Conservation (phyloP, 2,329 filamentous ascomycete genomes). For the Verticillium dahliae region DNA sequence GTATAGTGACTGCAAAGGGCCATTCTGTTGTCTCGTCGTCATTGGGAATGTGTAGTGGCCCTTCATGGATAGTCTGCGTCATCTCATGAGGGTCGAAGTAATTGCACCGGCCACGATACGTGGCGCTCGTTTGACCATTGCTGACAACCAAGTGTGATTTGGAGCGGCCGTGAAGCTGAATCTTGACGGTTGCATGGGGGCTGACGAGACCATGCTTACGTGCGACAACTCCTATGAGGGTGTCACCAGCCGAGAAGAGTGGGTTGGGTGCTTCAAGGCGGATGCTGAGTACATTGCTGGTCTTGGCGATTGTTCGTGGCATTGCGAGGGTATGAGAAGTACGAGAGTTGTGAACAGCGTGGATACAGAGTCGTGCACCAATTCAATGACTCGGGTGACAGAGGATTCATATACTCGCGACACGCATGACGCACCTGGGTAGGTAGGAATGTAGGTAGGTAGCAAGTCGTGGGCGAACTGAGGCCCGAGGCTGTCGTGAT, state of each 20-base stretch:
- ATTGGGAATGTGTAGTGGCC: slow-evolving; percentile 18
- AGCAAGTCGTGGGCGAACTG: background rate
- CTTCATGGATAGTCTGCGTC: slow-evolving; percentile 12
- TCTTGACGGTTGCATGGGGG: slow-evolving; percentile 11
- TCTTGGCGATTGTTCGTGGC: background rate
- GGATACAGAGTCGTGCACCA: too few relatives aligned
- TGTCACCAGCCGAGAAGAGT: slow-evolving; percentile 15
- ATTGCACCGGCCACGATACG: slow-evolving; percentile 17
- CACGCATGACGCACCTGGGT: background rate
- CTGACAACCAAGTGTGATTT: slow-evolving; percentile 13
- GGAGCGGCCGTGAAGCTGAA: slow-evolving; percentile 17
- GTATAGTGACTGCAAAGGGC: slow-evolving; percentile 22
- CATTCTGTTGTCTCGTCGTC: slow-evolving; percentile 11
- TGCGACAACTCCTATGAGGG: slow-evolving; percentile 17
- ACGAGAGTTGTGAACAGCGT: background rate
- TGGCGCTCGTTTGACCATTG: slow-evolving; percentile 1
- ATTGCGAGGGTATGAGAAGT: background rate
- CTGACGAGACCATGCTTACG: slow-evolving; percentile 15
- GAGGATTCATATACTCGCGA: background rate
- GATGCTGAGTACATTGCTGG: background rate
- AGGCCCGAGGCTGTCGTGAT: background rate
- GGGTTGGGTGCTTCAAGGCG: background rate
- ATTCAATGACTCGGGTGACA: background rate
- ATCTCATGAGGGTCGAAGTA: slow-evolving; percentile 13
- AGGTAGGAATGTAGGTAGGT: background rate